Conservation (phyloP, 805 yeast genomes). For the Ogataea glucozyma region DNA sequence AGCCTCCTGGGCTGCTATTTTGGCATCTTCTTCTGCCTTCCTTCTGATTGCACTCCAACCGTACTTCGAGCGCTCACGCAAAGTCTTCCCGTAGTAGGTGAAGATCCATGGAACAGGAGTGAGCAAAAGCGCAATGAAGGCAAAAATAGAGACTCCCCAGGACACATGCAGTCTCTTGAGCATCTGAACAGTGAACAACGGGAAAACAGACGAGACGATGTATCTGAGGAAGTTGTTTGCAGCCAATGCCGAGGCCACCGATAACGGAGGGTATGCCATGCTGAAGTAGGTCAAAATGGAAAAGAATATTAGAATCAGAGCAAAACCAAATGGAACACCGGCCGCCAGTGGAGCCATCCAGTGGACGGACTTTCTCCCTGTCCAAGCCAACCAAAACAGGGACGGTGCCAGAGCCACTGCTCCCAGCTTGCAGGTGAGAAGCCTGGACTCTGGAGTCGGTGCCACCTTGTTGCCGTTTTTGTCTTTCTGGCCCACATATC, state of each 20-base stretch:
- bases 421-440: slow-evolving; percentile 65
- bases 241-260: slow-evolving; percentile 85
- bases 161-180: slow-evolving; percentile 65
- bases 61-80: slow-evolving; percentile 58
- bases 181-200: slow-evolving; percentile 86
- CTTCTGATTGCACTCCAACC: slow-evolving; percentile 53
- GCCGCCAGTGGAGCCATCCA: slow-evolving; percentile 79
- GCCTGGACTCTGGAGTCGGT: slow-evolving; percentile 60
- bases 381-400: slow-evolving; percentile 83
- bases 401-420: slow-evolving; percentile 65
- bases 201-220: slow-evolving; percentile 74
- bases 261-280: slow-evolving; percentile 69
- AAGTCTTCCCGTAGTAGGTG: slow-evolving; percentile 53
- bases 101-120: slow-evolving; percentile 76
- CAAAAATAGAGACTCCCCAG: slow-evolving; percentile 78
- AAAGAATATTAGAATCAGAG: slow-evolving; percentile 70
- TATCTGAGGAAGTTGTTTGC: slow-evolving; percentile 84
- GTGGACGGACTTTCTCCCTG: slow-evolving; percentile 58
- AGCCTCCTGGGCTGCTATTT: slow-evolving; percentile 4
- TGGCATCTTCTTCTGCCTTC: slow-evolving; percentile 18
- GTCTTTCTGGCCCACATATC: slow-evolving; percentile 57
- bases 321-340: slow-evolving; percentile 79
- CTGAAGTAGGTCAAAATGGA: slow-evolving; percentile 68
- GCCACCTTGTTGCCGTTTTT: slow-evolving; percentile 54
- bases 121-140: slow-evolving; percentile 65